These are phyloP conservation scores for Pythium grandisporangium DNA, from an alignment of 352 stramenopile genomes.

Conservation along the genomic window DNA sequence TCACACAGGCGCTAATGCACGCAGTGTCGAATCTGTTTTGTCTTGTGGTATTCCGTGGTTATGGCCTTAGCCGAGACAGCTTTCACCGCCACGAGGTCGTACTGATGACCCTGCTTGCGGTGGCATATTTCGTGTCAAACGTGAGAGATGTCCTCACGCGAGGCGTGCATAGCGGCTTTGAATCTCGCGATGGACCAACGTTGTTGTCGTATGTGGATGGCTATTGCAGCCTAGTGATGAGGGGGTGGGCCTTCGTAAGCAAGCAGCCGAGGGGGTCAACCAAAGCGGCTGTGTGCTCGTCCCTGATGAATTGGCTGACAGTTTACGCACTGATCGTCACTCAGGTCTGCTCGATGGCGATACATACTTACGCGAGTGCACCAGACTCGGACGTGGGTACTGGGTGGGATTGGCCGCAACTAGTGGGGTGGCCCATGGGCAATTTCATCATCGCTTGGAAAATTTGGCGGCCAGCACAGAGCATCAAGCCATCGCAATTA, in stretches of 20 bases:
- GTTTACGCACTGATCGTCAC: constrained; percentile 87
- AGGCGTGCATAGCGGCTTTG: constrained; percentile 62
- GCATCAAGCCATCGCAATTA: no score
- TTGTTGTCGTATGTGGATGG: constrained; percentile 80
- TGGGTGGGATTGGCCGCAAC: constrained; percentile 88
- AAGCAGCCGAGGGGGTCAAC: constrained; percentile 75
- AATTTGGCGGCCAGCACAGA: constrained; percentile 84
- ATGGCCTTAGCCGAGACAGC: constrained; percentile 74
- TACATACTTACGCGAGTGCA: constrained; percentile 67
- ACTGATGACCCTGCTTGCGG: constrained; percentile 45
- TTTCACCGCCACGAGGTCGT: constrained; percentile 38
- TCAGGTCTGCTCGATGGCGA: constrained; percentile 64
- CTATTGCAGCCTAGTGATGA: constrained; percentile 82
- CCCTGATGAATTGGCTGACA: constrained; percentile 62
- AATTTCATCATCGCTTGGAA: constrained; percentile 87
- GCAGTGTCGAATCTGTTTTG: constrained; percentile 80
- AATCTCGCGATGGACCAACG: constrained; percentile 72
- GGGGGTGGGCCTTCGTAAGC: constrained; percentile 89
- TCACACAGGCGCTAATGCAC: constrained; percentile 66
- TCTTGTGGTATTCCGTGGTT: constrained; percentile 83
- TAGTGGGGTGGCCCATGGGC: constrained; percentile 85
- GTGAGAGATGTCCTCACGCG: constrained; percentile 69
- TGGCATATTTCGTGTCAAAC: constrained; percentile 69
- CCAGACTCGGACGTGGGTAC: constrained; percentile 88
- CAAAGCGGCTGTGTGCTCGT: constrained; percentile 86